Evolutionary conservation across 1,284 basidiomycete species (phyloP).

Genomic region (Pascua guehoae): DNA sequence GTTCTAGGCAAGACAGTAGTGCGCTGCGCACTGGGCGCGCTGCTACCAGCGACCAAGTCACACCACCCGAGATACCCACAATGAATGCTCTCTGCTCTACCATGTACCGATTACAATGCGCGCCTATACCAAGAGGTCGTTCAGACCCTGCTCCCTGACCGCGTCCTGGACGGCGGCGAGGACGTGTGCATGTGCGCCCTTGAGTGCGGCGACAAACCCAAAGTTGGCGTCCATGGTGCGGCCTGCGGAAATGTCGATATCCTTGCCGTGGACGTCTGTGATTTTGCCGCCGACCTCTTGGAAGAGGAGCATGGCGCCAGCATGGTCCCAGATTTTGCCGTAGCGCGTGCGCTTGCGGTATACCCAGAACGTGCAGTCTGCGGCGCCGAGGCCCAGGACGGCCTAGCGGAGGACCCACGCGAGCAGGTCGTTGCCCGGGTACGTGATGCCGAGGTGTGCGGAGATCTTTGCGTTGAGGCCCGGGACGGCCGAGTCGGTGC

Average conservation of each 20-base stretch:
- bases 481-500: background rate
- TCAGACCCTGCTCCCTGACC: too few relatives aligned
- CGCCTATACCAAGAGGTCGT: too few relatives aligned
- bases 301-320: conserved; percentile 2
- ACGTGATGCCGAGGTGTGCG: background rate
- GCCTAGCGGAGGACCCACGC: conserved; percentile 4
- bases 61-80: too few relatives aligned
- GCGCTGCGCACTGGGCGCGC: too few relatives aligned
- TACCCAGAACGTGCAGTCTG: conserved; percentile 1
- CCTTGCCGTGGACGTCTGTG: background rate
- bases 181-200: too few relatives aligned
- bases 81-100: too few relatives aligned
- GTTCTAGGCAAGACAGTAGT: too few relatives aligned
- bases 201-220: background rate
- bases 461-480: conserved; percentile 1
- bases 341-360: background rate
- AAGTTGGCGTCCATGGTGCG: conserved; percentile 1
- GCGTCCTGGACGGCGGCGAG: too few relatives aligned
- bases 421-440: conserved; percentile 2
- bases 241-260: background rate
- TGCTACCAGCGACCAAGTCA: too few relatives aligned
- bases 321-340: conserved; percentile 5
- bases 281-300: conserved; percentile 1
- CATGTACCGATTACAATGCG: too few relatives aligned
- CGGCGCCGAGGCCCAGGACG: conserved; percentile 1